Conservation (phyloP, 2,329 filamentous ascomycete genomes). For the Scytalidium sp. region DNA sequence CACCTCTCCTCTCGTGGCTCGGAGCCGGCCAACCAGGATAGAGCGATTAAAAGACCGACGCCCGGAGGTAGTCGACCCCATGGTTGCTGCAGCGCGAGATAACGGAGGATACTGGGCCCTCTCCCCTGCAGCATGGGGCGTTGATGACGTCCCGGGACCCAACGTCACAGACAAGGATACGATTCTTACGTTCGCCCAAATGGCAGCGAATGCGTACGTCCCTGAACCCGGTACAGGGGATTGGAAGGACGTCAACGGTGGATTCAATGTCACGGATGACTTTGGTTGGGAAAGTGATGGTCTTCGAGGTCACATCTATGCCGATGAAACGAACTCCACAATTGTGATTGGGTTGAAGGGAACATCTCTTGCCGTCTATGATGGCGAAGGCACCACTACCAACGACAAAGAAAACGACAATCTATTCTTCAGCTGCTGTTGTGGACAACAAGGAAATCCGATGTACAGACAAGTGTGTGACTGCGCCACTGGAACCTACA, state of each 20-base stretch:
- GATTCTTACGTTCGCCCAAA: slow-evolving; percentile 78
- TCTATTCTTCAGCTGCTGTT: slow-evolving; percentile 96
- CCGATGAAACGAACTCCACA: slow-evolving; percentile 80
- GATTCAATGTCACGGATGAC: slow-evolving; percentile 81
- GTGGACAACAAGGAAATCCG: slow-evolving; percentile 86
- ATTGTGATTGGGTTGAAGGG: slow-evolving; percentile 92
- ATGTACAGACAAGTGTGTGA: slow-evolving; percentile 92
- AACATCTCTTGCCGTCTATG: slow-evolving; percentile 85
- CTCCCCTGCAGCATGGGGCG: slow-evolving; percentile 71
- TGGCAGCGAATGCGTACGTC: slow-evolving; percentile 89
- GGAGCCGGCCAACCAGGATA: slow-evolving; percentile 66
- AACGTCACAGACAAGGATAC: slow-evolving; percentile 84
- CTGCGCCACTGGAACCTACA: slow-evolving; percentile 82
- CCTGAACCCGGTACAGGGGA: slow-evolving; percentile 66
- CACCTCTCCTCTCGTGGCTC: slow-evolving; percentile 53
- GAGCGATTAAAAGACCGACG: slow-evolving; percentile 79
- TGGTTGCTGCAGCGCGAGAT: slow-evolving; percentile 70
- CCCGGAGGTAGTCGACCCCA: slow-evolving; percentile 71
- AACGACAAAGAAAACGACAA: slow-evolving; percentile 99
- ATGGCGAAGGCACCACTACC: slow-evolving; percentile 94
- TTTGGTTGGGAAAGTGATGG: slow-evolving; percentile 94
- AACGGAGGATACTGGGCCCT: slow-evolving; percentile 66
- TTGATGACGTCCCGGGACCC: slow-evolving; percentile 75
- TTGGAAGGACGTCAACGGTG: slow-evolving; percentile 77
- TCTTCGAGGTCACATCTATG: slow-evolving; percentile 87